Evolutionary conservation across 1,284 basidiomycete genomes (phyloP).

Genomic region (Apiotrichum laibachii): DNA sequence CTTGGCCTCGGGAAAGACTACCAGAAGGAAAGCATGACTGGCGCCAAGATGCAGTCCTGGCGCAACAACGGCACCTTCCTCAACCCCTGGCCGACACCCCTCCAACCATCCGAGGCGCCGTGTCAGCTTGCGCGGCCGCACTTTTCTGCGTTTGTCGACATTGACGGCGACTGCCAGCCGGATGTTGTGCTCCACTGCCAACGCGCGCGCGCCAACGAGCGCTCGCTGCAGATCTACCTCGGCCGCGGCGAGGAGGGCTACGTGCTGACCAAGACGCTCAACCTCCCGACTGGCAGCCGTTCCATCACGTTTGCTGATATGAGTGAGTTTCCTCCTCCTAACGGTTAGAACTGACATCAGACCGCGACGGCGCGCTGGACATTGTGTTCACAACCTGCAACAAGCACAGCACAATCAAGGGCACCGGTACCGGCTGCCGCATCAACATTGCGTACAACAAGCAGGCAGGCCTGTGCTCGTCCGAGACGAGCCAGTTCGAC

Average conservation of each 20-base stretch:
- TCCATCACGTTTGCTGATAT: constrained; percentile 88
- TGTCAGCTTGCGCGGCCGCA: constrained; percentile 84
- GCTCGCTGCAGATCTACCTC: constrained; percentile 11
- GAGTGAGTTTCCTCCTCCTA: constrained; percentile 56
- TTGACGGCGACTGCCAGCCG: constrained; percentile 83
- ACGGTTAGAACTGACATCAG: constrained; percentile 50
- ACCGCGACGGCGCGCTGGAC: constrained; percentile 94
- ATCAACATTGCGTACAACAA: constrained; percentile 93
- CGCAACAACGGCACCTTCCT: constrained; percentile 31
- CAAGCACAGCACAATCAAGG: constrained; percentile 63
- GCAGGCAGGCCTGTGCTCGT: constrained; percentile 75
- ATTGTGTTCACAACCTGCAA: constrained; percentile 86
- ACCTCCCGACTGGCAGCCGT: constrained; percentile 74
- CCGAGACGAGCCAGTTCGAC: constrained; percentile 24
- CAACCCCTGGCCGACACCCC: constrained; percentile 7
- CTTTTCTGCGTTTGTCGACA: constrained; percentile 90
- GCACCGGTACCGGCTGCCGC: constrained; percentile 69
- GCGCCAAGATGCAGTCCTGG: constrained; percentile 14
- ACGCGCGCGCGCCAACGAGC: constrained; percentile 12
- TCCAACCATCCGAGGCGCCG: constrained; percentile 11
- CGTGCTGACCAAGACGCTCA: constrained; percentile 63
- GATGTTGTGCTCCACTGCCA: constrained; percentile 90
- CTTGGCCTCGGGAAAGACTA: constrained; percentile 61
- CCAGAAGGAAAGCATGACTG: constrained; percentile 28
- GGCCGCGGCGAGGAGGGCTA: constrained; percentile 68